Conservation (phyloP, 116 monocot genomes). For the Dioscorea cayenensis region DNA sequence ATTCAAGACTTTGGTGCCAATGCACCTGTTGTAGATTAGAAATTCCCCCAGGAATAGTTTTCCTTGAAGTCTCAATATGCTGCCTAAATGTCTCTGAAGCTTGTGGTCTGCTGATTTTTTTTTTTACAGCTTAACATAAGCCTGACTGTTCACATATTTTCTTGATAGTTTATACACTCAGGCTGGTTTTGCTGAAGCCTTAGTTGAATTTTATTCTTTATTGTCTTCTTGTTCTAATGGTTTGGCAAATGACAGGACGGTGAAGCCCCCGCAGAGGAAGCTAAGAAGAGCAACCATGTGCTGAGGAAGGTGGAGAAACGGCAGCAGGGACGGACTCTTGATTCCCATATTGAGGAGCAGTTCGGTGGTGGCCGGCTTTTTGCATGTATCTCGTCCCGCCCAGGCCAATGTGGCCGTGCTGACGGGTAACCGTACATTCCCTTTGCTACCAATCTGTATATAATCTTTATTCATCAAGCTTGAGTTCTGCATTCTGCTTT, state of each 20-base stretch:
- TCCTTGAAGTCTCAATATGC: too few relatives aligned
- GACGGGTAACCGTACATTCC: conserved; percentile 15
- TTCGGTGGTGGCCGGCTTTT: conserved; percentile 28
- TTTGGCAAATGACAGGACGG: conserved; percentile 8
- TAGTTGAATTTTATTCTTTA: neutral
- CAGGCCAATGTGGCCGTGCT: conserved; percentile 33
- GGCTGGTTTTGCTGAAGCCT: too few relatives aligned
- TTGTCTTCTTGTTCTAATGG: neutral
- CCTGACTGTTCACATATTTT: too few relatives aligned
- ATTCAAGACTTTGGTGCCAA: too few relatives aligned
- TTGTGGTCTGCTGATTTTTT: too few relatives aligned
- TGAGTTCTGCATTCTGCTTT: neutral
- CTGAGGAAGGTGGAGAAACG: conserved; percentile 38
- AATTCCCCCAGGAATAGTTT: too few relatives aligned
- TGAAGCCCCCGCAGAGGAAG: conserved; percentile 23
- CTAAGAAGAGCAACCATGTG: conserved; percentile 30
- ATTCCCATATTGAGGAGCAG: conserved; percentile 32
- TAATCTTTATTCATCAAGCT: neutral
- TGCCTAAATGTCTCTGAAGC: too few relatives aligned
- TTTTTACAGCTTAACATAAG: too few relatives aligned
- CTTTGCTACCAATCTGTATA: neutral
- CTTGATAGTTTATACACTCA: too few relatives aligned
- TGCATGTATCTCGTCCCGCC: conserved; percentile 24
- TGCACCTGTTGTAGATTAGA: too few relatives aligned
- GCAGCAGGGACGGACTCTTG: conserved; percentile 24